phyloP scores from a whole-genome alignment of 2,329 filamentous ascomycete species.

The Fusarium heterosporum region DNA sequence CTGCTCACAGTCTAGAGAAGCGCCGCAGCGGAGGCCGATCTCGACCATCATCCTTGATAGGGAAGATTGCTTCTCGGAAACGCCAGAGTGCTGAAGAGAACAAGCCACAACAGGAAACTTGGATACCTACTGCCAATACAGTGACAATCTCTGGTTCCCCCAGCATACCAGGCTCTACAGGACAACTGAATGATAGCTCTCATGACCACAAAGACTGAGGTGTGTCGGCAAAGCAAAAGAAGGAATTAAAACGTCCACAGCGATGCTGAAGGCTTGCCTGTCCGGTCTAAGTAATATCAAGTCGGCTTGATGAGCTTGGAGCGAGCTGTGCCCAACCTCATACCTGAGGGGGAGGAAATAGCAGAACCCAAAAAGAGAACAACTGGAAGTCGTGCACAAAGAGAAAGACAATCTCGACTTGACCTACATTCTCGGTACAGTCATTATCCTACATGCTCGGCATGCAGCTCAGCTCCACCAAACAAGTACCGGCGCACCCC shows the following conservation, averaged over 20 bases:
- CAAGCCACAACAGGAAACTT: constrained; percentile 12
- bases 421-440: background rate
- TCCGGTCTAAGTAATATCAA: background rate
- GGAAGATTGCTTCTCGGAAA: constrained; percentile 9
- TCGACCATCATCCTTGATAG: background rate
- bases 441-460: constrained; percentile 3
- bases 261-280: background rate
- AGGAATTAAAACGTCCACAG: background rate
- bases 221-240: background rate
- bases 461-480: constrained; percentile 16
- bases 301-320: background rate
- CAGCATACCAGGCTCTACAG: constrained; percentile 25
- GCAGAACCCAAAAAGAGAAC: background rate
- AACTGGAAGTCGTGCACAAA: background rate
- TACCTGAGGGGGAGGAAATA: background rate
- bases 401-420: background rate
- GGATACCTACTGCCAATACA: constrained; percentile 12
- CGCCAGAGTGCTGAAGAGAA: constrained; percentile 2
- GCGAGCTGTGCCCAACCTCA: background rate
- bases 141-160: constrained; percentile 22
- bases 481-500: constrained; percentile 24
- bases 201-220: constrained; percentile 33
- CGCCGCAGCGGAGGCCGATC: constrained; percentile 6
- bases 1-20: constrained; percentile 11
- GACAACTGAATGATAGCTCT: constrained; percentile 21